phyloP scores from a whole-genome alignment of 208 protist genomes.

The Crithidia brevicula region DNA sequence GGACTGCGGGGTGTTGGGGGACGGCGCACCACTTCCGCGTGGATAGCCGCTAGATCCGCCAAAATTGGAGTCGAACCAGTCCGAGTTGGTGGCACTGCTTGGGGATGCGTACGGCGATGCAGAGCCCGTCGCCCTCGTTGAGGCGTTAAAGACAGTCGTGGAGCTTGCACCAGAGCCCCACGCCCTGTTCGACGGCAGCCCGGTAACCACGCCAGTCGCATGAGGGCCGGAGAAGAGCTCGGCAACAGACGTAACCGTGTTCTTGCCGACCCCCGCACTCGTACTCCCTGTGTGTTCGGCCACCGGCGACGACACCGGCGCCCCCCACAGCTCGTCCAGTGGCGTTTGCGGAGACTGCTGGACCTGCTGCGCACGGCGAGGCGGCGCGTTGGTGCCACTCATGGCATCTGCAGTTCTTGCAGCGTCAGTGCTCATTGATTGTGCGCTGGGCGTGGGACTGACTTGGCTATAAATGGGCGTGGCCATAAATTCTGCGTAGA shows the following conservation, averaged over 20 bases:
- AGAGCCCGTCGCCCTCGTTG: not conserved
- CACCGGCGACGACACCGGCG: constrained; percentile 30
- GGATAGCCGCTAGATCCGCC: constrained; percentile 12
- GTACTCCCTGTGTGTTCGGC: not conserved
- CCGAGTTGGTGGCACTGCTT: constrained; percentile 7
- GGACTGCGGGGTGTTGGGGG: constrained; percentile 10
- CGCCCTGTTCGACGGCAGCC: not conserved
- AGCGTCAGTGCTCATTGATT: too few species aligned
- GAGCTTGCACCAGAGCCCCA: constrained; percentile 3
- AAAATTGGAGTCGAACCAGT: constrained; percentile 28
- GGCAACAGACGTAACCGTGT: constrained; percentile 12
- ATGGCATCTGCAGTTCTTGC: too few species aligned
- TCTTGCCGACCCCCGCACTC: not conserved
- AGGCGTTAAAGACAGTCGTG: not conserved
- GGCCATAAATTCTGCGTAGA: constrained; percentile 49
- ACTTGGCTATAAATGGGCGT: constrained; percentile 19
- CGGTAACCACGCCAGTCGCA: not conserved
- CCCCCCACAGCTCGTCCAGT: constrained; percentile 56
- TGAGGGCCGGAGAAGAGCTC: constrained; percentile 28
- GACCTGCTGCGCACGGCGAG: not conserved
- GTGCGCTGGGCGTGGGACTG: not conserved
- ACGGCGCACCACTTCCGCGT: not conserved
- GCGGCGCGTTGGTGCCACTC: not conserved
- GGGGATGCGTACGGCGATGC: constrained; percentile 6
- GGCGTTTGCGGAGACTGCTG: constrained; percentile 1